A percentile compares a stretch with the other conserved stretches of the same genome.
Conservation (phyloP, 225 moss, liverwort and hornwort species). For the Polytrichum commune region DNA sequence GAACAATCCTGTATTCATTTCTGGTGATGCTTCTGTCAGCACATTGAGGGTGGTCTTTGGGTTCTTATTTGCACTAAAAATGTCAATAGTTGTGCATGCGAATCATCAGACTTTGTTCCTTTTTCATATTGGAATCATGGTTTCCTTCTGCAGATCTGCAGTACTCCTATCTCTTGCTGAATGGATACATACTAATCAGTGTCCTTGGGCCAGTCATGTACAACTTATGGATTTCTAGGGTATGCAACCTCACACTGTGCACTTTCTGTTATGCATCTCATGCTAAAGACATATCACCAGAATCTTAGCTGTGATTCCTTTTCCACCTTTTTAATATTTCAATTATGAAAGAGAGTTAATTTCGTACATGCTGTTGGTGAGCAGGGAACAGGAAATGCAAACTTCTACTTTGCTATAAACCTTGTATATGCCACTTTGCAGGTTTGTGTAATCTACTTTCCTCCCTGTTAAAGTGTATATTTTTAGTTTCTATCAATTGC, state of each 20-base stretch:
- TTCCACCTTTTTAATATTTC: too few relatives aligned
- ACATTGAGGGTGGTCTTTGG: background rate
- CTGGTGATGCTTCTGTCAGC: background rate
- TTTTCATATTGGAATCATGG: conserved; percentile 7
- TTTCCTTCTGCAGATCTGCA: conserved; percentile 57
- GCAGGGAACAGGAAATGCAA: conserved; percentile 96
- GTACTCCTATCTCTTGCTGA: conserved; percentile 71
- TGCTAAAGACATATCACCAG: too few relatives aligned
- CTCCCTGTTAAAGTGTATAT: background rate
- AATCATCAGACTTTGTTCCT: conserved; percentile 1
- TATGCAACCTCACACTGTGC: conserved; percentile 23
- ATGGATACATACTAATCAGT: conserved; percentile 76
- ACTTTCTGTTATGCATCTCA: too few relatives aligned
- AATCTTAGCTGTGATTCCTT: too few relatives aligned
- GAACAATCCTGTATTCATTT: background rate
- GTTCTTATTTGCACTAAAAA: conserved; percentile 3
- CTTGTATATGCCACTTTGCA: conserved; percentile 79
- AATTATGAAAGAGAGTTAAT: too few relatives aligned
- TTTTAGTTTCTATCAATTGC: too few relatives aligned
- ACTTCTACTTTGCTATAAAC: conserved; percentile 91
- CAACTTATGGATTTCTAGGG: conserved; percentile 93
- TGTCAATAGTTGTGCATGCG: background rate
- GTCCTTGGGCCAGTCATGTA: conserved; percentile 93
- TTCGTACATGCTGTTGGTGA: background rate
- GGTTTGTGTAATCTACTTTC: conserved; percentile 41